Conservation (phyloP, 257 asterid genomes). For the Anisodus acutangulus region DNA sequence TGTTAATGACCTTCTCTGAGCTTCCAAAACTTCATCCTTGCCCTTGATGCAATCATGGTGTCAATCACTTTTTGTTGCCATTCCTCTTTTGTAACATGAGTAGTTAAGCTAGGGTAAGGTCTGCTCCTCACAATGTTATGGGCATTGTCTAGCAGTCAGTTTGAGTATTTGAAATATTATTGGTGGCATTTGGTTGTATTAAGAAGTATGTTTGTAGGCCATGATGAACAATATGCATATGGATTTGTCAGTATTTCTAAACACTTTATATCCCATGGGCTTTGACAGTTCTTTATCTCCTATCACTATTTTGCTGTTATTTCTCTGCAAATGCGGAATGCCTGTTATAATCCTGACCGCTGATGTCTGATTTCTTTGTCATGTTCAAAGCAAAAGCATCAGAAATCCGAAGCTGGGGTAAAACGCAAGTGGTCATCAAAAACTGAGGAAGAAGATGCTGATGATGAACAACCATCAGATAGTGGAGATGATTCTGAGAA, state of each 20-base stretch:
- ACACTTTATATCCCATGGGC: background rate
- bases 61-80: too few species aligned
- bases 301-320: constrained; percentile 9
- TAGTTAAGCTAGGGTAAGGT: background rate
- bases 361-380: constrained; percentile 28
- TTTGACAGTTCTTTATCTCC: background rate
- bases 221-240: background rate
- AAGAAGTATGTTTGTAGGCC: background rate
- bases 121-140: background rate
- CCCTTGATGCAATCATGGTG: background rate
- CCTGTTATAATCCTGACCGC: constrained; percentile 10
- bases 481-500: constrained; percentile 52
- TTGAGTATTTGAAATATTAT: background rate
- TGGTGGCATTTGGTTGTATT: background rate
- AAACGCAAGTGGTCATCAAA: constrained; percentile 48
- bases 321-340: background rate
- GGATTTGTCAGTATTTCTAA: background rate
- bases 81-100: background rate
- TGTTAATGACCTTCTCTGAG: background rate
- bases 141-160: background rate
- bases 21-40: background rate
- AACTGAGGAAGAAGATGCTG: constrained; percentile 56
- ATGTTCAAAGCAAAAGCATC: constrained; percentile 54
- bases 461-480: constrained; percentile 42
- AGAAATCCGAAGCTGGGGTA: constrained; percentile 54